A percentile compares a stretch with the other conserved stretches of the same genome.
Conservation (phyloP, 2,329 filamentous ascomycete genomes). For the Achaetomium macrosporum region DNA sequence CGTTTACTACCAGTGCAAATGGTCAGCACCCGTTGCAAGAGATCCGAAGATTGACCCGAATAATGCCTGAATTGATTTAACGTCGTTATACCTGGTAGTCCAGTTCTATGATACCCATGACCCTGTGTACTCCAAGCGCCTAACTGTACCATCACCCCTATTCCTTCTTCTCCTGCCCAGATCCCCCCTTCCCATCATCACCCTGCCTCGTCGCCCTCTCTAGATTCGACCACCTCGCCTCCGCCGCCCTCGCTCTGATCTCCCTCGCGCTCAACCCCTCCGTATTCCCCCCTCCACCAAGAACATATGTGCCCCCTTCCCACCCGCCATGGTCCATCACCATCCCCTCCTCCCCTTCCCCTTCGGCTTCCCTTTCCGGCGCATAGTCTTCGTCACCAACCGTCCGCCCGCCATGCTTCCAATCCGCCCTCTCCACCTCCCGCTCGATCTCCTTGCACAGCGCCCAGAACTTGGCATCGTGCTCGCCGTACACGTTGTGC, state of each 20-base stretch:
- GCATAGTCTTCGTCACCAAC: conserved; percentile 45
- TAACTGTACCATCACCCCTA: background rate
- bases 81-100: no score
- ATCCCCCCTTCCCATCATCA: background rate
- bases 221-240: conserved; percentile 19
- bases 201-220: conserved; percentile 12
- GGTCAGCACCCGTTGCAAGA: no score
- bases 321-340: conserved; percentile 24
- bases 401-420: conserved; percentile 62
- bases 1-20: no score
- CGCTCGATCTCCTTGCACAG: conserved; percentile 80
- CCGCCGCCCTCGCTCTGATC: conserved; percentile 21
- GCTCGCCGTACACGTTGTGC: conserved; percentile 80
- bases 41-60: no score
- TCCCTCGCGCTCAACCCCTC: conserved; percentile 21
- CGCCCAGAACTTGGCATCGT: conserved; percentile 86
- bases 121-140: background rate
- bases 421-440: conserved; percentile 78
- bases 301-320: conserved; percentile 23
- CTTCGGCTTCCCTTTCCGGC: conserved; percentile 8
- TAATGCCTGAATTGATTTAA: no score
- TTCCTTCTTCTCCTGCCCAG: background rate
- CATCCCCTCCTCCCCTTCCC: conserved; percentile 17
- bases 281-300: conserved; percentile 15
- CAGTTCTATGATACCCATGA: no score